Evolutionary conservation across 2,329 filamentous ascomycete genomes (phyloP), one percentile per base, ranked within the genome.

Genomic region (Diplocarpon mali): DNA sequence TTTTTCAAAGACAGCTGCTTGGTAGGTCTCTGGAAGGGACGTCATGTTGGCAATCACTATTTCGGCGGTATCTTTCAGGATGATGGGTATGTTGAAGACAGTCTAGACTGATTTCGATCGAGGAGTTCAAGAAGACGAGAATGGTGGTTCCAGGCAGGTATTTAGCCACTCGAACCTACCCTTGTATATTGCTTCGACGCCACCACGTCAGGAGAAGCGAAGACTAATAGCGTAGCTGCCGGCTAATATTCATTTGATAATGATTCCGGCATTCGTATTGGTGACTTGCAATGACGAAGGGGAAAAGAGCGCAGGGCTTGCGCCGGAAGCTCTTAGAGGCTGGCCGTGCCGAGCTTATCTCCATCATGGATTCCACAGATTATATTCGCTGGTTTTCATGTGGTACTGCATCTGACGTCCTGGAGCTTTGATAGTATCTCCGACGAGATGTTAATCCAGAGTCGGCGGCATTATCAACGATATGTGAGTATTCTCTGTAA

Each of bases 21-120:
- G 82, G 70, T 74, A 85, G 9, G 76, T 78, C 53, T 78, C 74
- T 7, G 83, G 83, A 9, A 82, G 67, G 13, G 58, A 48, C 12
- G 50, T 32, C 56, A 57, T 59, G 28, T 20, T 53, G 24, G 35
- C 31, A 31, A 38, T 46, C 31, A 34, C 13, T 14, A 36, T 24
- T 35, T 35, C 32, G 14, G 17, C n/a, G 2, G 34, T 31, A 10
- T 27, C 35, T 27, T 40, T 44, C 40, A 44, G 7, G 16, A 13
- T 32, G 34, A 31, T 29, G 13, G 31, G 36, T 15, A 43, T 27
- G 16, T 37, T 32, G n/a, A 27, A 38, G 35, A 39, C 10, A 3
- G 14, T 45, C 5, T 36, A 36, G 20, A 42, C 35, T 36, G 16
- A 14, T 16, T 31, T 41, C 27, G 40, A 36, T 15, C 2, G 14